Evolutionary conservation across 2,329 filamentous ascomycete species (phyloP).

Genomic region (Fonsecaea monophora): DNA sequence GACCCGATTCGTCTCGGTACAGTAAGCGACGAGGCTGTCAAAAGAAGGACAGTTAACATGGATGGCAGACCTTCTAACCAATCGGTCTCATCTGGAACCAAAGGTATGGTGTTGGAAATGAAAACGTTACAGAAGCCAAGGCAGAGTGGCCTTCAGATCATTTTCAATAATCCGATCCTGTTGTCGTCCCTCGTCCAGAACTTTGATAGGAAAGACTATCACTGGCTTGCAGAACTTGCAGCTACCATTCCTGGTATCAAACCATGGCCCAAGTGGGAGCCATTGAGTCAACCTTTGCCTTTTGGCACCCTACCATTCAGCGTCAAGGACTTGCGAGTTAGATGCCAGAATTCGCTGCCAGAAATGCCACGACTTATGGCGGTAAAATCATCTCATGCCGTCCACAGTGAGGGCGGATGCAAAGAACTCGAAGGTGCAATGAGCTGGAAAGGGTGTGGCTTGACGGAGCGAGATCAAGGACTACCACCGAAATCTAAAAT

Average conservation of each 20-base stretch:
- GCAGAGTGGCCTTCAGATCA: not conserved
- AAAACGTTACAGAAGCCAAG: not conserved
- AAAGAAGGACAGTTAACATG: not conserved
- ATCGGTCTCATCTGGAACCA: not conserved
- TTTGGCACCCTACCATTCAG: not conserved
- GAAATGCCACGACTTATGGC: not conserved
- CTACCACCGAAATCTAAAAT: not conserved
- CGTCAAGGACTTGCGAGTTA: not conserved
- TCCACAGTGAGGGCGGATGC: not conserved
- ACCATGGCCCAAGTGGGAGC: not conserved
- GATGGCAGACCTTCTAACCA: not conserved
- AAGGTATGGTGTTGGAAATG: not conserved
- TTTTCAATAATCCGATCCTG: slow-evolving; percentile 1
- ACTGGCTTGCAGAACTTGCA: not conserved
- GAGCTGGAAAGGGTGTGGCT: not conserved
- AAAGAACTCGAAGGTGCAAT: not conserved
- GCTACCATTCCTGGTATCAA: not conserved
- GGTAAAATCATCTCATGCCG: not conserved
- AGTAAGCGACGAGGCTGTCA: not conserved
- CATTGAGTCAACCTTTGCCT: not conserved
- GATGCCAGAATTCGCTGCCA: not conserved
- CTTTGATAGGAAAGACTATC: slow-evolving; percentile 10
- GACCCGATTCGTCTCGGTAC: not conserved
- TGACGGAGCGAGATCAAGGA: not conserved
- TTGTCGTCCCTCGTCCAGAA: not conserved